Conservation (phyloP, 2,329 filamentous ascomycete species). For the Helminthosporium solani region DNA sequence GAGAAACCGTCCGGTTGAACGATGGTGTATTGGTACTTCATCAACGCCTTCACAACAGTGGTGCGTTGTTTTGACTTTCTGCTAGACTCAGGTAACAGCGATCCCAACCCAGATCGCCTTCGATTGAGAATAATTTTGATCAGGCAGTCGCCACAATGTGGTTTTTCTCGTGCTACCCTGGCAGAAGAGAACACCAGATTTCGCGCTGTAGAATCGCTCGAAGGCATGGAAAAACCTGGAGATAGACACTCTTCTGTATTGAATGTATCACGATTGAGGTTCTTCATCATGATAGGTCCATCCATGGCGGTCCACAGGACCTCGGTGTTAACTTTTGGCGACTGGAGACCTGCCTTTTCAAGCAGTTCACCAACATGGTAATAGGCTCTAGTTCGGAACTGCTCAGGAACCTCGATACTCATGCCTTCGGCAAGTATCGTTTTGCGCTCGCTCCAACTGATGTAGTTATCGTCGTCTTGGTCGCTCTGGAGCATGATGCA, state of each 20-base stretch:
- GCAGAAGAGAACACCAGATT: slow-evolving; percentile 45
- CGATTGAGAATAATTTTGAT: slow-evolving; percentile 45
- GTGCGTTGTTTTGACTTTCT: slow-evolving; percentile 37
- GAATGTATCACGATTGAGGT: slow-evolving; percentile 46
- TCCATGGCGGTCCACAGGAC: slow-evolving; percentile 47
- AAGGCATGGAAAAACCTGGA: slow-evolving; percentile 43
- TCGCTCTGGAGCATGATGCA: slow-evolving; percentile 47
- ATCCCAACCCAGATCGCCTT: slow-evolving; percentile 38
- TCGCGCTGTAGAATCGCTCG: slow-evolving; percentile 36
- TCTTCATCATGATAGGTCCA: slow-evolving; percentile 44
- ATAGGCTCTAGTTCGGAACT: slow-evolving; percentile 42
- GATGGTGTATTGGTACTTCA: slow-evolving; percentile 47
- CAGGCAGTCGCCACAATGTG: slow-evolving; percentile 47
- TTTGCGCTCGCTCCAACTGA: slow-evolving; percentile 45
- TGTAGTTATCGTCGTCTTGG: slow-evolving; percentile 42
- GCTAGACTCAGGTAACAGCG: slow-evolving; percentile 38
- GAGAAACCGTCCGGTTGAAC: slow-evolving; percentile 46
- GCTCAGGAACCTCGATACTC: slow-evolving; percentile 33
- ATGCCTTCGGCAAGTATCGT: slow-evolving; percentile 42
- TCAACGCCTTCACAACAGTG: slow-evolving; percentile 41
- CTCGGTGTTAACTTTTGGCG: slow-evolving; percentile 45
- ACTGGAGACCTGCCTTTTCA: slow-evolving; percentile 42
- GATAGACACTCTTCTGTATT: slow-evolving; percentile 46
- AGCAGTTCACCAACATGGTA: slow-evolving; percentile 42
- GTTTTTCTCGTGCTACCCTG: slow-evolving; percentile 40